Evolutionary conservation across 306 rosid genomes (phyloP), one percentile per base, ranked within the genome.

Genomic region (Neltuma alba): DNA sequence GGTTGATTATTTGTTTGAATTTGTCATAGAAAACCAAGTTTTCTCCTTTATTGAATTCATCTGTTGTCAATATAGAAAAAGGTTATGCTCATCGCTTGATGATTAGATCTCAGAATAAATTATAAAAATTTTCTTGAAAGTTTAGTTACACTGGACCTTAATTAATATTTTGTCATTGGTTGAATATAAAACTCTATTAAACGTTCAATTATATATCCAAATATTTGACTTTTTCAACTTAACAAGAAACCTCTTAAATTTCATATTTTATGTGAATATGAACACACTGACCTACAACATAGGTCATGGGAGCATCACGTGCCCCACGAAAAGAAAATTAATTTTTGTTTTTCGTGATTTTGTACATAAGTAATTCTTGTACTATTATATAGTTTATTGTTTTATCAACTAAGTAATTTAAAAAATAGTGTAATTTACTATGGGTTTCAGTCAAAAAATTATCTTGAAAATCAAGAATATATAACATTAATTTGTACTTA

Each of bases 1-100:
- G 15, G 33, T 73, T 40, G 34, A 66, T 42, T 28, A 66, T 42
- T 28, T 64, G 13, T 69, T 69, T 69, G 55, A 42, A 27, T 69
- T 20, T 7, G 37, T 75, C 76, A 55, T 21, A 25, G 23, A 47
- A n/a, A n/a, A 76, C 21, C 30, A 16, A 54, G 7, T 5, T 66
- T 40, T 21, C 61, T 4, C 30, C 14, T 60, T 37, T 25, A 41
- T 65, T 74, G 7, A 64, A 44, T 54, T 54, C 31, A 40, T 16
- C 21, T 63, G 66, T 25, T 48, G 20, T 40, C 18, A 54, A n/a
- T 30, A 54, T 21, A 47, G 61, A 21, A 54, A 21, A 54, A 54
- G 9, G 61, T 21, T 21, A 2, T 21, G 61, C 13, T 54, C 14
- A 2, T 54, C 61, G 9, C 30, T n/a, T 20, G 30, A 44, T 15